Evolutionary conservation across 2,329 filamentous ascomycete species (phyloP), one percentile per base, ranked within the genome.

Genomic region (Camptophora hylomeconis): DNA sequence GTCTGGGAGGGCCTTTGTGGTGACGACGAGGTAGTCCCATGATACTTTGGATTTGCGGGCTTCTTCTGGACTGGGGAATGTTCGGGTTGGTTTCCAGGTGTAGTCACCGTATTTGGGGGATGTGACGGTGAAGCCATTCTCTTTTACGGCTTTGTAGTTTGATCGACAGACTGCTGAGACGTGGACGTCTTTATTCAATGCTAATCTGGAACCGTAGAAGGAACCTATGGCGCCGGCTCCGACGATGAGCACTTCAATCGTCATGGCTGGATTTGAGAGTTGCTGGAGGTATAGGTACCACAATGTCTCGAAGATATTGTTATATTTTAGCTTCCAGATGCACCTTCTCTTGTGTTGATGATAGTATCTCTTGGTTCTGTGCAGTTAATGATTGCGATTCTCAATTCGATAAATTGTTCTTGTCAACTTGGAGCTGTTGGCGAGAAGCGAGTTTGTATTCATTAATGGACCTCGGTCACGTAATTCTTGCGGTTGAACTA

Each of bases 151-250:
- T 14, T 60, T 52, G 59, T 79, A 82, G 57, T 83, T 83, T 21
- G 77, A 81, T 26, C 79, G 69, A 39, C 77, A 80, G 30, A 80
- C 72, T 24, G 80, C 69, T 4, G 77, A 81, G 27, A 79, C 71
- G 33, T 67, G 58, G 21, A 74, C 57, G 31, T 67, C 24, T 9
- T 42, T 21, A 21, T 33, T 36, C 17, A 30, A 28, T 17, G 42
- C 41, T 2, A 45, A 25, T 8, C 39, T 32, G 8, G 39, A 44
- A 12, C 39, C 42, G 20, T 41, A 45, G 33, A 44, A 44, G 12
- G 42, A 39, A 18, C 42, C 42, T 13, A 45, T 43, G 22, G 42
- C 42, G n/a, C 41, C 41, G 7, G 42, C 42, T 22, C 41, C 42
- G 25, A 45, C 40, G 31, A 45, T 42, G 5, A 45, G 36, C 17